Evolutionary conservation across 768 basidiomycete genomes (phyloP), one percentile per base, ranked within the genome.

Genomic region (Pleurotus platypus): DNA sequence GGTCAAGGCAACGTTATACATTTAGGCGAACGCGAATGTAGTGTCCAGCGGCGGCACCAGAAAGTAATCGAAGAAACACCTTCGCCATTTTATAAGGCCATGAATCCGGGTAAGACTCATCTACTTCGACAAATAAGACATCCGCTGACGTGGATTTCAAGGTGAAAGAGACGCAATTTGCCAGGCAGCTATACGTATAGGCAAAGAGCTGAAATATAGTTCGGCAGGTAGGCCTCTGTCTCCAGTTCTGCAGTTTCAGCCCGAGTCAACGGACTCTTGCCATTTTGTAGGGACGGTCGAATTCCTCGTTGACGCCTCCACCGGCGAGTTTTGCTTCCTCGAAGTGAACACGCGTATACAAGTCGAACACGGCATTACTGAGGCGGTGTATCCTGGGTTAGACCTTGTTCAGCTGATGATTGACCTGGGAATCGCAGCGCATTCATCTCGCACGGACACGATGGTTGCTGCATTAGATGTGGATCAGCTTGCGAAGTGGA

Each of bases 341-440:
- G 87, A 90, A 66, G 83, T 89, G 81, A 89, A 90, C 59, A 84
- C 84, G 0, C 76, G 86, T 7, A 78, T 87, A 46, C 84, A 86
- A 64, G 85, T 89, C 15, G 87, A 89, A 67, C 87, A 90, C 58
- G 75, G 83, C 1, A 75, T 89, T 30, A 87, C 86, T 0, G 86
- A 88, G 66, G 72, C 70, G 16, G 70, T 76, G 5, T 73, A 83
- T 61, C 75, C 78, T 6, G 75, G 78, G 4, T 74, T 87, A 39
- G 87, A 89, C 61, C 70, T 89, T 11, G 81, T 89, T 12, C 75
- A 79, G 55, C 68, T 89, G 46, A 87, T 88, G 86, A 77, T 88
- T 18, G 70, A 75, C 4, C 85, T 86, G 69, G 84, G 77, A 0
- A 62, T 81, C 6, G 70, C 70, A 0, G 74, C 82, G 62, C 42